phyloP scores from a whole-genome alignment of 805 yeast species.

The Candida yuanshanica region DNA sequence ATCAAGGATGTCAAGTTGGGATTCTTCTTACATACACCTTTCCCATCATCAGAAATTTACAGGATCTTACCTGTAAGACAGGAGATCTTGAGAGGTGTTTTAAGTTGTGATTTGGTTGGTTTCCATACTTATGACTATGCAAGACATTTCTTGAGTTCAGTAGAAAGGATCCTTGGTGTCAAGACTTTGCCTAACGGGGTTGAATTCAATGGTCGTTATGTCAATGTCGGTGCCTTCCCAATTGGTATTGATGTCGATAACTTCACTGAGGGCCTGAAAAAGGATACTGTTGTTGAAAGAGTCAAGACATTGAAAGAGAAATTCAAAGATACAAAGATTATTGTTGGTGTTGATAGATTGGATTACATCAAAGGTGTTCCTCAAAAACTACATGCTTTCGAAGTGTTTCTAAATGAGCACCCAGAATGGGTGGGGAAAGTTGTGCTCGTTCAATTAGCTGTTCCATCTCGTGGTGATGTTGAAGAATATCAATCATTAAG shows the following conservation, averaged over 20 bases:
- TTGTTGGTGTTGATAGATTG: constrained; percentile 94
- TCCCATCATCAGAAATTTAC: constrained; percentile 95
- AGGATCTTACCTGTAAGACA: constrained; percentile 92
- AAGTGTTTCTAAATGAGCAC: constrained; percentile 82
- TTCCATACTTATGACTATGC: constrained; percentile 99
- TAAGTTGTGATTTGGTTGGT: constrained; percentile 92
- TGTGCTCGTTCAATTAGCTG: constrained; percentile 92
- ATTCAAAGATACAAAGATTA: constrained; percentile 71
- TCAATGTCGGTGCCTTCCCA: constrained; percentile 95
- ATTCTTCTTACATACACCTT: constrained; percentile 94
- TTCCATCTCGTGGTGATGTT: constrained; percentile 95
- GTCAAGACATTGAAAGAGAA: constrained; percentile 58
- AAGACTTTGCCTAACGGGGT: constrained; percentile 90
- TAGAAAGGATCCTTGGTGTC: constrained; percentile 74
- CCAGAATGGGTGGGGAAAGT: constrained; percentile 99
- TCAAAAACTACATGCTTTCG: constrained; percentile 93
- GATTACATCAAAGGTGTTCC: constrained; percentile 99
- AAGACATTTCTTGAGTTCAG: constrained; percentile 88
- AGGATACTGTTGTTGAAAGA: constrained; percentile 57
- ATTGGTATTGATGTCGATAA: constrained; percentile 96
- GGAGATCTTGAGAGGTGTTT: constrained; percentile 85
- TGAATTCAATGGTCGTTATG: constrained; percentile 66
- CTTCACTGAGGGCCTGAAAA: constrained; percentile 72
- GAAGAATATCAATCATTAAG: constrained; percentile 94
- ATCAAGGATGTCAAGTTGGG: constrained; percentile 69